phyloP scores from a whole-genome alignment of 2,329 filamentous ascomycete species.

The Aureobasidium pullulans region DNA sequence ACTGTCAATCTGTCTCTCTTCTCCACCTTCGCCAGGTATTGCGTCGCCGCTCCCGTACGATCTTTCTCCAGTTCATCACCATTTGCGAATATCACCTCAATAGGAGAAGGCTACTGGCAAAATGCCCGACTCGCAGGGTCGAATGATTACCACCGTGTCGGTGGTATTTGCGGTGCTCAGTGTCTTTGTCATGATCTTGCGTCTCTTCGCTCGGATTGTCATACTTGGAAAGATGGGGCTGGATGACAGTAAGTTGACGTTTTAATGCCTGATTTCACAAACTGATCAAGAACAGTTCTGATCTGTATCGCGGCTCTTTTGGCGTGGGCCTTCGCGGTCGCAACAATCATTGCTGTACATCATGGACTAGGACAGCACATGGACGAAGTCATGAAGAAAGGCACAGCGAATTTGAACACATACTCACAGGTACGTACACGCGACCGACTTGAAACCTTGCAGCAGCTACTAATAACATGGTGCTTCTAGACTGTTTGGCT shows the following conservation, averaged over 20 bases:
- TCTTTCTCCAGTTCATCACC: neutral
- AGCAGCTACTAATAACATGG: neutral
- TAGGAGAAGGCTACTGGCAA: neutral
- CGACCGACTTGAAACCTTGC: neutral
- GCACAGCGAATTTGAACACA: neutral
- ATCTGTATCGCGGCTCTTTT: neutral
- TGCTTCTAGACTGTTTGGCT: neutral
- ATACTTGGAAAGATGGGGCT: conserved; percentile 5
- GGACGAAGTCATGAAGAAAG: neutral
- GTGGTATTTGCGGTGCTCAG: neutral
- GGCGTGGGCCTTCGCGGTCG: neutral
- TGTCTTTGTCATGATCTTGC: neutral
- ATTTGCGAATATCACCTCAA: neutral
- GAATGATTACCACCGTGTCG: neutral
- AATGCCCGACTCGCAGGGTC: conserved; percentile 6
- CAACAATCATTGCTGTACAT: neutral
- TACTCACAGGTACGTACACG: neutral
- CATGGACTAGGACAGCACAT: neutral
- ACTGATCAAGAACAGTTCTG: neutral
- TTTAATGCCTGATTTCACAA: neutral
- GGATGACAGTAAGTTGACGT: neutral
- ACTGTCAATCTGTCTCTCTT: neutral
- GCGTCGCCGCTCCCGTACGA: neutral
- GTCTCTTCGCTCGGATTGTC: conserved; percentile 1
- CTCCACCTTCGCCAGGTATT: neutral